Percentiles rank a stretch among this genome's conserved stretches.
Conservation (phyloP, 768 basidiomycete species). For the Fomitopsis serialis region DNA sequence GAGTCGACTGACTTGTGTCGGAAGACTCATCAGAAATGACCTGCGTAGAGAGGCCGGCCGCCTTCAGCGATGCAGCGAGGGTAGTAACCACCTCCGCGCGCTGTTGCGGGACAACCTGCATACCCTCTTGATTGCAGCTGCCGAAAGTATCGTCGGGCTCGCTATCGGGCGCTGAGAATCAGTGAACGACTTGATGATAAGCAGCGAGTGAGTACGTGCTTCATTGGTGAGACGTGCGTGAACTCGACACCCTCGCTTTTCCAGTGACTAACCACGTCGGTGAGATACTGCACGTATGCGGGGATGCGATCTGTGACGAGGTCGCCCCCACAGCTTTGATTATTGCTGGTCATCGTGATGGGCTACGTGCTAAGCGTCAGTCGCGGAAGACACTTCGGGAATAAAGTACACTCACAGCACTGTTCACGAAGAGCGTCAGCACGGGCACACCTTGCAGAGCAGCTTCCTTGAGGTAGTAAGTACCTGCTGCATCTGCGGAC, state of each 20-base stretch:
- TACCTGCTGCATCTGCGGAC: slow-evolving; percentile 32
- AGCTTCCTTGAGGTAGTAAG: slow-evolving; percentile 36
- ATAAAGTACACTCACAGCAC: slow-evolving; percentile 16
- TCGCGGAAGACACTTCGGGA: no score
- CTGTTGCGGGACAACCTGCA: slow-evolving; percentile 36
- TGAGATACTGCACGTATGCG: slow-evolving; percentile 37
- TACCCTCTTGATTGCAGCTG: slow-evolving; percentile 42
- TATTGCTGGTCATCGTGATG: slow-evolving; percentile 16
- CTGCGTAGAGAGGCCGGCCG: slow-evolving; percentile 6
- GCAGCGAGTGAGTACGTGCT: slow-evolving; percentile 10
- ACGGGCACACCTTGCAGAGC: slow-evolving; percentile 29
- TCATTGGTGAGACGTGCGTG: slow-evolving; percentile 38
- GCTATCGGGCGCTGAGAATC: neutral
- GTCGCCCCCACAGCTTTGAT: slow-evolving; percentile 12
- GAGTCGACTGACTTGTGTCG: neutral
- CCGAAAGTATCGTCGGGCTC: slow-evolving; percentile 24
- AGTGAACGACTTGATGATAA: neutral
- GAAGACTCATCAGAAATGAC: slow-evolving; percentile 35
- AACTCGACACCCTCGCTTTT: slow-evolving; percentile 32
- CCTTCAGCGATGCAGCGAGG: slow-evolving; percentile 13
- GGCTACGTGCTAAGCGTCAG: neutral
- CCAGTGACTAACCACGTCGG: slow-evolving; percentile 38
- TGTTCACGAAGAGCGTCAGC: slow-evolving; percentile 41
- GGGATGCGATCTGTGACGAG: slow-evolving; percentile 12
- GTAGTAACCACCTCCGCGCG: slow-evolving; percentile 37